Base-by-base conservation (phyloP, 352 stramenopile genomes). In the Plasmopara halstedii region DNA sequence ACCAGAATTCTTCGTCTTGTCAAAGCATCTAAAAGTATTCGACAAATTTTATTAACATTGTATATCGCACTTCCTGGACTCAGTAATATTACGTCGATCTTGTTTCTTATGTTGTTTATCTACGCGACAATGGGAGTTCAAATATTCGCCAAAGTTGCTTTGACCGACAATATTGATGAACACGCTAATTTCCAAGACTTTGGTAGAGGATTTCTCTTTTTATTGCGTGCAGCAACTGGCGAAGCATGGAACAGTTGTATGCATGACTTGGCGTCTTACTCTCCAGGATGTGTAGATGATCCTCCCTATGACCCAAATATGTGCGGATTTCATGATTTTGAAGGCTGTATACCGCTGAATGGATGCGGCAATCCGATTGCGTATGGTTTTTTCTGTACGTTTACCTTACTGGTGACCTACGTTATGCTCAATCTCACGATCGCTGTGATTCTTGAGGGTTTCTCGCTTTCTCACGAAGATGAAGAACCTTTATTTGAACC, bases 391-490 rank as follows among this genome's bases (percentile, higher is more conserved):
- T 88, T 88, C 48, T 85, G 73, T 50, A 50, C 67, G 4, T 97
- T 97, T 51, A 96, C 85, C 11, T 48, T 98, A 43, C 68, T 97
- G n/a, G 73, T 98, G 25, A 95, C 78, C 10, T 97, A 93, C 48
- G 75, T 97, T 10, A 87, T 97, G 61, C 71, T 98, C 18, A 97
- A 97, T 49, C 65, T 97, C 39, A 97, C 95, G 36, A 96, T 97
- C 21, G 90, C 85, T 21, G 83, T 97, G 21, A 95, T 98, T 42
- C 75, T 97, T 9, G 86, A 97, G 41, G 83, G 83, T 35, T 97
- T 97, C 66, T 90, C 73, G 13, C 60, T 72, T 27, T 88, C 72
- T 1, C 75, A 88, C 6, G 70, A 87, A 50, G 85, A 96, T 27
- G 83, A 94, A 33, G 88, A 97, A 21, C 77, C 87, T 3, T 71